A percentile compares a stretch with the other conserved stretches of the same genome.
Conservation (phyloP, 176 grass and related monocot species). For the Carex cristatella region DNA sequence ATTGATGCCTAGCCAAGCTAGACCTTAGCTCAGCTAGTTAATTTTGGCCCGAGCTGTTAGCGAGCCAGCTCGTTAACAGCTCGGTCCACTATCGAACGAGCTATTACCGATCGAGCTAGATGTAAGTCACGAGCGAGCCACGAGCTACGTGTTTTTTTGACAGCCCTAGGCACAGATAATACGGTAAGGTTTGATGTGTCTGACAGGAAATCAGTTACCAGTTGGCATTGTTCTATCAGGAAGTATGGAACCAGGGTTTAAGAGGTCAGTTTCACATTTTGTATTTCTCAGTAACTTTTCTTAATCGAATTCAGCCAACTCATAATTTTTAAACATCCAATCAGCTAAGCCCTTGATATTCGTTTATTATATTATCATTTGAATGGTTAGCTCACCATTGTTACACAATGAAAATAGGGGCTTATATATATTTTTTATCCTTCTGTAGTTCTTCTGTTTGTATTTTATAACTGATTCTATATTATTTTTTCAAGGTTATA, state of each 20-base stretch:
- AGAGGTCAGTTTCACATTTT: slow-evolving; percentile 37
- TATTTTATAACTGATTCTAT: background rate
- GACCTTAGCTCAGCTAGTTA: no score
- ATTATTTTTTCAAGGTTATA: slow-evolving; percentile 48
- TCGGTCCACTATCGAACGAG: no score
- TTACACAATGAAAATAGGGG: background rate
- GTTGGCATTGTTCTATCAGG: slow-evolving; percentile 65
- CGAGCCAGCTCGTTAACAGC: no score
- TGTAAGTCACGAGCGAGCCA: no score
- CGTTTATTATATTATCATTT: background rate
- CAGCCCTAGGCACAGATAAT: slow-evolving; percentile 31
- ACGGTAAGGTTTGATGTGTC: slow-evolving; percentile 55
- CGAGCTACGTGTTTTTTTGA: no score
- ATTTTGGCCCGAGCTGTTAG: no score
- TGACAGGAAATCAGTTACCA: slow-evolving; percentile 48
- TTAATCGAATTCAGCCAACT: background rate
- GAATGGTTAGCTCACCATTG: background rate
- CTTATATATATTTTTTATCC: background rate
- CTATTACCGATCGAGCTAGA: no score
- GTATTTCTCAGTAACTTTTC: background rate
- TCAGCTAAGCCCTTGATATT: background rate
- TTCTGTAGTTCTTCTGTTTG: background rate
- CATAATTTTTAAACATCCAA: background rate
- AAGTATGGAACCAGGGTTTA: slow-evolving; percentile 72
- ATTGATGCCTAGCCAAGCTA: no score